Base-by-base conservation (phyloP, 371 early-diverging fungal species). In the Chytridiales sp. region DNA sequence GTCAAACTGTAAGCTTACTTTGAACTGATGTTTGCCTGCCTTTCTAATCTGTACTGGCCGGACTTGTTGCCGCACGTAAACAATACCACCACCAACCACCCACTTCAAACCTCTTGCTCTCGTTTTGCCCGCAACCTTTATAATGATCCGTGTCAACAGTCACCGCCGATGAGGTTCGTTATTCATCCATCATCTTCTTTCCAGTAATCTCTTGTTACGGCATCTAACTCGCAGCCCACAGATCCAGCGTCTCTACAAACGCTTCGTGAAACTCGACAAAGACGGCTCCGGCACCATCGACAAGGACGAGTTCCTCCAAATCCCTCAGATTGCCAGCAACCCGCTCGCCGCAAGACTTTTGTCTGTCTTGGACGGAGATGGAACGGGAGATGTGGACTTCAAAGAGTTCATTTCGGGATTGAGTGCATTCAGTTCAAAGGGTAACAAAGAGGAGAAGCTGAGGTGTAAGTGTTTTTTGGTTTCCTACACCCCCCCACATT, bases 301-400 rank as follows among this genome's bases (percentile, higher is more conserved):
- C 66, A 91, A 88, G 70, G 93, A 94, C 61, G 98, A 98, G 75
- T 96, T 98, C 66, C 76, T 95, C 54, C 26, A 67, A 5, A 44
- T 81, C 4, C 97, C 97, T 35, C 94, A 92, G 75, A 91, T 98
- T 49, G 93, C 95, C 27, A 90, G 83, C 73, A 98, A 98, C 76
- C 98, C 98, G 41, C 81, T 98, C 32, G 97, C 96, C 1, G 86
- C 89, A 24, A 87, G 97, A 34, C 80, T 98, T 69, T 88, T 98
- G 70, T 93, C 91, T 62, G 91, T 95, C 59, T 92, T 98, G 66
- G 98, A 98, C 73, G 88, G 86, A 53, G 97, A 98, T 70, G 96
- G 95, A 44, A 91, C 92, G 49, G 98, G 98, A 51, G 95, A 95
- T 75, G 91, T 98, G 2, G 95, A 98, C 77, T 98, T 98, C 72